Evolutionary conservation across 306 rosid species (phyloP).

Genomic region (Gleditsia sinensis): DNA sequence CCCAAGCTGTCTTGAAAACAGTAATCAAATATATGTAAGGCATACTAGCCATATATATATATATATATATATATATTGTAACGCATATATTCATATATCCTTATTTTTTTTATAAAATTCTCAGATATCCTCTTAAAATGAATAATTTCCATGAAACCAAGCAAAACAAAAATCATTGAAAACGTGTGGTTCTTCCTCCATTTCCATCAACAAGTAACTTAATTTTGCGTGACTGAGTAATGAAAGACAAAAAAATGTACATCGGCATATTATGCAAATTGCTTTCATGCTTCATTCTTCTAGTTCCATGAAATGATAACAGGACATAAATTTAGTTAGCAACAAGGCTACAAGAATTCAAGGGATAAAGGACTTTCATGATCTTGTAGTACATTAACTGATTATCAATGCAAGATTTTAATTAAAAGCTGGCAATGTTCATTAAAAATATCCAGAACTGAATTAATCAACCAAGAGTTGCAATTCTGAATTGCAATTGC

Average conservation of each 20-base stretch:
- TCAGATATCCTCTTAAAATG: neutral
- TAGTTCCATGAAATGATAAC: neutral
- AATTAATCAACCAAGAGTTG: slow-evolving; percentile 7
- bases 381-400: neutral
- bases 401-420: neutral
- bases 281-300: neutral
- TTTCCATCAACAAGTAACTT: slow-evolving; percentile 5
- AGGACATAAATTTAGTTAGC: neutral
- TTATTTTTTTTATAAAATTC: neutral
- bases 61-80: no score
- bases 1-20: neutral
- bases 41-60: neutral
- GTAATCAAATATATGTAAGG: slow-evolving; percentile 13
- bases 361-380: neutral
- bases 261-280: neutral
- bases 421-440: neutral
- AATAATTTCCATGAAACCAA: neutral
- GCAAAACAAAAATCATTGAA: neutral
- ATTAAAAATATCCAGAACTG: neutral
- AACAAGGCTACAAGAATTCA: neutral
- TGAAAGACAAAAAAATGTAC: neutral
- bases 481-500: slow-evolving; percentile 1
- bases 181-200: neutral
- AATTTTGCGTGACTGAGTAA: neutral
- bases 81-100: neutral